Percentiles rank a stretch among this genome's conserved stretches.
Evolutionary conservation across 805 yeast species (phyloP).

Genomic region (Candida odintsovae): DNA sequence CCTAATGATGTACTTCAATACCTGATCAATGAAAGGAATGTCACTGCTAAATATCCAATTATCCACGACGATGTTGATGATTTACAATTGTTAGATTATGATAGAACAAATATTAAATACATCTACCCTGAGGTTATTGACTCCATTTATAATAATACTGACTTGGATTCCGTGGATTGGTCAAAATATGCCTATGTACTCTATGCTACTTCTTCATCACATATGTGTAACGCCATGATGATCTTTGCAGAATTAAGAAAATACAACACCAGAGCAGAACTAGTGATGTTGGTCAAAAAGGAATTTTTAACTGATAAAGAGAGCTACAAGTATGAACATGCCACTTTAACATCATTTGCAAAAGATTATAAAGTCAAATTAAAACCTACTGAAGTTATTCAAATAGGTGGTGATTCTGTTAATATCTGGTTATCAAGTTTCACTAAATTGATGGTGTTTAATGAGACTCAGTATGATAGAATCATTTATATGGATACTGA

Average conservation of each 20-base stretch:
- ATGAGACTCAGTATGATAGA: conserved; percentile 42
- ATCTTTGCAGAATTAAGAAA: conserved; percentile 37
- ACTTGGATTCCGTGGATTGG: conserved; percentile 32
- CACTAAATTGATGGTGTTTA: conserved; percentile 50
- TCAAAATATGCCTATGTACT: conserved; percentile 48
- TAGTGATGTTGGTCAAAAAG: conserved; percentile 38
- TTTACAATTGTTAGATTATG: conserved; percentile 15
- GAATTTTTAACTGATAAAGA: conserved; percentile 22
- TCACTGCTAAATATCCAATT: neutral
- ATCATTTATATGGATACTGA: conserved; percentile 57
- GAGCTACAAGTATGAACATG: conserved; percentile 6
- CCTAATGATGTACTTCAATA: neutral
- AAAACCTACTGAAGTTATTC: conserved; percentile 15
- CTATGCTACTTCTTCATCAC: conserved; percentile 49
- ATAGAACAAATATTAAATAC: conserved; percentile 17
- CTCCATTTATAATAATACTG: conserved; percentile 12
- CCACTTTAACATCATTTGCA: conserved; percentile 7
- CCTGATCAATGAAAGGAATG: conserved; percentile 1
- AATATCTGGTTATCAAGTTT: conserved; percentile 43
- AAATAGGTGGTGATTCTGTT: conserved; percentile 12
- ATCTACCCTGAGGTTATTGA: conserved; percentile 22
- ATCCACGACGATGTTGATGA: neutral
- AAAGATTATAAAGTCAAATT: conserved; percentile 10
- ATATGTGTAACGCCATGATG: conserved; percentile 47
- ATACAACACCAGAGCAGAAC: conserved; percentile 36